A percentile compares a stretch with the other conserved stretches of the same genome.
Evolutionary conservation across 306 rosid genomes (phyloP).

Genomic region (Gynostemma pentaphyllum): DNA sequence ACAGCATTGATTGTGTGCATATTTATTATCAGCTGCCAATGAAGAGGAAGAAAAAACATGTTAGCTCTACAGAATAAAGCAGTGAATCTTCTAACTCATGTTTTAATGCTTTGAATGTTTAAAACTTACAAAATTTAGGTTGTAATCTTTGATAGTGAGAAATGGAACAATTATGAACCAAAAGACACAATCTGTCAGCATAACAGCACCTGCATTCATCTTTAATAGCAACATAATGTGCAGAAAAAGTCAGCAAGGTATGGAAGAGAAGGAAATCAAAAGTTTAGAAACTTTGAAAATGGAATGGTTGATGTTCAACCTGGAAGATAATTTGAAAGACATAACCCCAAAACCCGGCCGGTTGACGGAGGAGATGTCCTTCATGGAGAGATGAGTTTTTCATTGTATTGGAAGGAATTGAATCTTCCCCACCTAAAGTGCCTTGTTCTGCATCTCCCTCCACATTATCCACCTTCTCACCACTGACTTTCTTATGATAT

Average conservation of each 20-base stretch:
- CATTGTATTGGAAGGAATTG: slow-evolving; percentile 21
- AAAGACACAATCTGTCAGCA: slow-evolving; percentile 84
- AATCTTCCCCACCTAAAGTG: slow-evolving; percentile 20
- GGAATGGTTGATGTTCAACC: slow-evolving; percentile 20
- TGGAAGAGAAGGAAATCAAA: background rate
- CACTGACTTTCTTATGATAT: slow-evolving; percentile 65
- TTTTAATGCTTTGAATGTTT: background rate
- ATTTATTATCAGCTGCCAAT: slow-evolving; percentile 53
- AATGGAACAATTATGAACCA: slow-evolving; percentile 88
- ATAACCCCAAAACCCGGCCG: slow-evolving; percentile 75
- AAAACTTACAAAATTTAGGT: slow-evolving; percentile 67
- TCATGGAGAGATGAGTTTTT: slow-evolving; percentile 23
- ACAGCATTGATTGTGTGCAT: slow-evolving; percentile 92
- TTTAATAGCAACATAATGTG: slow-evolving; percentile 14
- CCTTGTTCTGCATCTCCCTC: slow-evolving; percentile 71
- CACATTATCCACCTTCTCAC: slow-evolving; percentile 67
- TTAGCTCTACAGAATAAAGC: background rate
- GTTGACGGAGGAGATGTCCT: slow-evolving; percentile 30
- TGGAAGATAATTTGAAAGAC: slow-evolving; percentile 80
- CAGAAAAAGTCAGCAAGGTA: background rate
- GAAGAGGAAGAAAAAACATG: background rate
- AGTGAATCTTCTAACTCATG: background rate
- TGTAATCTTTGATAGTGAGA: slow-evolving; percentile 63
- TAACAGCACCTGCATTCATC: slow-evolving; percentile 96
- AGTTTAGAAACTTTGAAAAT: background rate